phyloP scores from a whole-genome alignment of 2,329 filamentous ascomycete species.

The Gaeumannomyces tritici region DNA sequence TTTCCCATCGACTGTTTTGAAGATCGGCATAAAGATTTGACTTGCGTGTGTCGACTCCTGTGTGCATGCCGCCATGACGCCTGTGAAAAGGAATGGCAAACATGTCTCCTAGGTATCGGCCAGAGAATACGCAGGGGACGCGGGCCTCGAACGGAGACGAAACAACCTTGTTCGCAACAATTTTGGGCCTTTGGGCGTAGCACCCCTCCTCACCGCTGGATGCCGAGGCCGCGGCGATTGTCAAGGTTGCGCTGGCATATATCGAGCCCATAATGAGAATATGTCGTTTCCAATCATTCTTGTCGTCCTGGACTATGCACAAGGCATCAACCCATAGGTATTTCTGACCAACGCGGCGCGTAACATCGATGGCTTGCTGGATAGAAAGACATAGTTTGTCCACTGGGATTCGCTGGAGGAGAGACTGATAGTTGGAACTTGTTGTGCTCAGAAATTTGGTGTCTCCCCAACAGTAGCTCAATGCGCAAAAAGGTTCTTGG shows the following conservation, averaged over 20 bases:
- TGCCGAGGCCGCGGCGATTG: background rate
- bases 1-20: background rate
- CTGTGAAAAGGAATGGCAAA: background rate
- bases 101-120: background rate
- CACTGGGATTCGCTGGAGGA: too few species aligned
- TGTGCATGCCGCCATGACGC: too few species aligned
- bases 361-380: background rate
- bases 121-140: background rate
- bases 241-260: background rate
- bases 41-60: too few species aligned
- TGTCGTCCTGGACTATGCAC: background rate
- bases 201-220: background rate
- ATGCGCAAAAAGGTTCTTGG: background rate
- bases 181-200: background rate
- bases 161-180: too few species aligned
- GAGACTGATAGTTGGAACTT: too few species aligned
- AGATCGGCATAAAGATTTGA: background rate
- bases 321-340: background rate
- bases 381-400: background rate
- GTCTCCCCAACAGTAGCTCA: background rate
- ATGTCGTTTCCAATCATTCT: background rate
- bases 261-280: background rate
- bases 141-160: background rate
- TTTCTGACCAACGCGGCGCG: background rate
- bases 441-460: too few species aligned